These are phyloP conservation scores for Globisporangium lucens DNA, from an alignment of 352 stramenopile species.

Conservation along the genomic window DNA sequence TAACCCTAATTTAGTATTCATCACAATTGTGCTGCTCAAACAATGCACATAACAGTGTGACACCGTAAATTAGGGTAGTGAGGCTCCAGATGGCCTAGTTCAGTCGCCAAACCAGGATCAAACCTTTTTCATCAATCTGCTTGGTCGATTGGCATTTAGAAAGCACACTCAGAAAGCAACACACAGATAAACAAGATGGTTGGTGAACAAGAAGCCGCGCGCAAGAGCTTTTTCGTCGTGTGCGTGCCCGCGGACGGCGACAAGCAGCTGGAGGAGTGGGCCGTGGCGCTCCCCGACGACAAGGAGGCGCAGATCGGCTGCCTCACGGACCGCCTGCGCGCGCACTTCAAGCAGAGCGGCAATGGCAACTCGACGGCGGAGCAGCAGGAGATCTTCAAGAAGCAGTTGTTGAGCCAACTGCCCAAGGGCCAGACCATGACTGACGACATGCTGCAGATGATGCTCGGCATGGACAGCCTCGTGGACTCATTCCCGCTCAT, in stretches of 20 bases:
- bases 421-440: conserved; percentile 60
- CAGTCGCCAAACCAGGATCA: not conserved
- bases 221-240: conserved; percentile 71
- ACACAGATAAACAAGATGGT: conserved; percentile 32
- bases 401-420: conserved; percentile 73
- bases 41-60: too few species aligned
- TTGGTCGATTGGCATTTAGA: not conserved
- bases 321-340: conserved; percentile 76
- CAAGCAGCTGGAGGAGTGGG: conserved; percentile 70
- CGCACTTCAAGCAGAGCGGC: conserved; percentile 66
- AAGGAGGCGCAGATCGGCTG: conserved; percentile 79
- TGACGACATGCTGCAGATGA: conserved; percentile 81
- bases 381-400: conserved; percentile 77
- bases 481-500: conserved; percentile 87
- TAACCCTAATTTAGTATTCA: not conserved
- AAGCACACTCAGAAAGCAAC: not conserved
- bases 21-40: not conserved
- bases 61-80: too few species aligned
- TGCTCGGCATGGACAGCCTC: conserved; percentile 85
- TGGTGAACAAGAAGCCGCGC: conserved; percentile 43
- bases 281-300: conserved; percentile 58
- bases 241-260: conserved; percentile 55
- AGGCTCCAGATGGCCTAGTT: not conserved
- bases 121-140: not conserved
- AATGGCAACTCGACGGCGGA: conserved; percentile 33